phyloP scores from a whole-genome alignment of 805 yeast species.

The Yarrowia yakushimensis region DNA sequence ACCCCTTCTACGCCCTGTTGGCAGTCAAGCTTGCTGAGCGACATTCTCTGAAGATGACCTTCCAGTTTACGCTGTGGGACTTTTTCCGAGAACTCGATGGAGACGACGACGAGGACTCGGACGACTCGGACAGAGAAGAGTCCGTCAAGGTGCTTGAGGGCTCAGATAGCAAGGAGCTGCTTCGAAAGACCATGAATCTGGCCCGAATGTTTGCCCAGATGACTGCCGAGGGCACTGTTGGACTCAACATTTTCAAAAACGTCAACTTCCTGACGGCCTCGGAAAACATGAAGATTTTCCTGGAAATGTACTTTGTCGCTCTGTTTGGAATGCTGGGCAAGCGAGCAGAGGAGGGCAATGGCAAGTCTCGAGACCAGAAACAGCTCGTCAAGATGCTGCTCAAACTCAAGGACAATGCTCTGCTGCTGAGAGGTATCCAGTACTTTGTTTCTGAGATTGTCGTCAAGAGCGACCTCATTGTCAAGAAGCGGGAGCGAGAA shows the following conservation, averaged over 20 bases:
- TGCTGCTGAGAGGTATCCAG: constrained; percentile 62
- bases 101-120: constrained; percentile 40
- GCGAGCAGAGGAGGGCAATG: constrained; percentile 38
- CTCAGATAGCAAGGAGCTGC: constrained; percentile 36
- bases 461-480: constrained; percentile 46
- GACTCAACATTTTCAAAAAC: constrained; percentile 67
- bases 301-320: constrained; percentile 70
- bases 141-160: constrained; percentile 30
- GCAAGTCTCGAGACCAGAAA: constrained; percentile 45
- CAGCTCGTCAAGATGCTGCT: constrained; percentile 48
- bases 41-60: constrained; percentile 72
- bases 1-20: constrained; percentile 83
- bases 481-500: constrained; percentile 51
- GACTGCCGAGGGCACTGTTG: constrained; percentile 67
- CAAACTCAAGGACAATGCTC: constrained; percentile 53
- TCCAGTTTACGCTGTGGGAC: constrained; percentile 91
- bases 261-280: constrained; percentile 68
- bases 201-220: constrained; percentile 80
- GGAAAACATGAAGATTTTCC: constrained; percentile 58
- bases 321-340: constrained; percentile 57
- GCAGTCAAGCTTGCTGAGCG: constrained; percentile 73
- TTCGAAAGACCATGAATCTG: constrained; percentile 61
- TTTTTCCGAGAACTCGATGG: constrained; percentile 66
- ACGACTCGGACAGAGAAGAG: constrained; percentile 41
- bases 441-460: constrained; percentile 48